Evolutionary conservation across 2,329 filamentous ascomycete species (phyloP), one percentile per base, ranked within the genome.

Genomic region (Waltergamsia citrina): DNA sequence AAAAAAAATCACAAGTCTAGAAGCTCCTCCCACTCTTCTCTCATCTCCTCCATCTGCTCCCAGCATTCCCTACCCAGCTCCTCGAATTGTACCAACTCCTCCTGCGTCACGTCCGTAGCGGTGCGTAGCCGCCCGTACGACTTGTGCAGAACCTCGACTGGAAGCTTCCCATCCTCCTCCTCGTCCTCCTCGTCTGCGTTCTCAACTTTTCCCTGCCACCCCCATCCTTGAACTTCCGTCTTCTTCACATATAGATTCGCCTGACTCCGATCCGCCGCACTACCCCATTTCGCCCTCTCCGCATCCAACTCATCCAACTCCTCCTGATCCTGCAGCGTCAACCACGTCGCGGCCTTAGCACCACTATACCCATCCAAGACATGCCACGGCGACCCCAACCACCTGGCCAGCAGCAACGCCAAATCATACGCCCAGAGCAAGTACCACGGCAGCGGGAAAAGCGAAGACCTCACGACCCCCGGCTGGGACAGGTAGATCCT

Each of bases 161-260:
- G 67, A 26, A 58, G 47, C 26, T 62, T 57, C 1, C 45, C 46
- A 49, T 69, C 73, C 4, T 57, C 60, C 24, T 58, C 53, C 32
- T 50, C 49, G 3, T 60, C 57, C 7, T 60, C 43, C 19, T 18
- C 27, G 28, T 60, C 57, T 24, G 65, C 60, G 41, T 62, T 56
- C 41, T 68, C 66, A n/a, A 67, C 62, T 8, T 57, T 62, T 36
- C 81, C 78, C 42, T 74, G 63, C 57, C 78, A 81, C 0, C 86
- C 88, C 87, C 88, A 95, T 7, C 86, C 85, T 28, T 85, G 78
- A 4, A 94, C 80, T 55, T 94, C 85, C 2, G 87, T 93, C 47
- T 76, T 75, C 56, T 80, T 81, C 5, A 85, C 74, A 25, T 69
- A 62, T n/a, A n/a, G n/a, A 38, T 73, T 69, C 15, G 67, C 59